These are phyloP conservation scores for Liriodendron chinense DNA, from an alignment of 164 flowering plant species.

Conservation along the genomic window DNA sequence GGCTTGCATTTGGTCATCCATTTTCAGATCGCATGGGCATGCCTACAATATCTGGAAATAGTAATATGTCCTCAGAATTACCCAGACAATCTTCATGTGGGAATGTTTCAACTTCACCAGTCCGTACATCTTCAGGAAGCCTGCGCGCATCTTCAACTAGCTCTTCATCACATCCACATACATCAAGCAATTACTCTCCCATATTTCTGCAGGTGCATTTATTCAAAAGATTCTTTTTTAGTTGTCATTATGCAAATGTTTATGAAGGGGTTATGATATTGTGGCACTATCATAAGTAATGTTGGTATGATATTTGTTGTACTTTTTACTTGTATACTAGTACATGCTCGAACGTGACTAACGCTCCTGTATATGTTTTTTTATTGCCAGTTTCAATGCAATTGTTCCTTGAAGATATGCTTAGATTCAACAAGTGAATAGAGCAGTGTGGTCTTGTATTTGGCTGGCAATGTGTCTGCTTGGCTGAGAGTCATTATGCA, in stretches of 20 bases:
- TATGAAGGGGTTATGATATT: background rate
- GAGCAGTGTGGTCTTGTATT: too few species aligned
- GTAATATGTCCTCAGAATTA: conserved; percentile 46
- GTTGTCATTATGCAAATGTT: background rate
- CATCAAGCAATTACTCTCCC: conserved; percentile 73
- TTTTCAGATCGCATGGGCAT: conserved; percentile 88
- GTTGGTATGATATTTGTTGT: background rate
- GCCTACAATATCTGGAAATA: conserved; percentile 59
- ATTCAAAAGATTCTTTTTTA: background rate
- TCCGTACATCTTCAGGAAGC: conserved; percentile 66
- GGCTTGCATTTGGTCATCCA: conserved; percentile 99
- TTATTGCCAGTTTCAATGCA: background rate
- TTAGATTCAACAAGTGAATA: too few species aligned
- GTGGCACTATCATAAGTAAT: background rate
- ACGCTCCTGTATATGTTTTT: too few species aligned
- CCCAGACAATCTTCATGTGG: conserved; percentile 70
- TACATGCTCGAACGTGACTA: too few species aligned
- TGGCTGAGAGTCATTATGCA: too few species aligned
- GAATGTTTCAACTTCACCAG: conserved; percentile 62
- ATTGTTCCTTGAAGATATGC: too few species aligned
- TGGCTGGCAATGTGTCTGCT: too few species aligned
- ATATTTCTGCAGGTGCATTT: conserved; percentile 84
- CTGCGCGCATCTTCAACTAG: conserved; percentile 42
- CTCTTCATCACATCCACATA: conserved; percentile 58
- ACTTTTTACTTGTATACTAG: background rate